phyloP scores from a whole-genome alignment of 106 monocot species.

The Apostasia shenzhenica region DNA sequence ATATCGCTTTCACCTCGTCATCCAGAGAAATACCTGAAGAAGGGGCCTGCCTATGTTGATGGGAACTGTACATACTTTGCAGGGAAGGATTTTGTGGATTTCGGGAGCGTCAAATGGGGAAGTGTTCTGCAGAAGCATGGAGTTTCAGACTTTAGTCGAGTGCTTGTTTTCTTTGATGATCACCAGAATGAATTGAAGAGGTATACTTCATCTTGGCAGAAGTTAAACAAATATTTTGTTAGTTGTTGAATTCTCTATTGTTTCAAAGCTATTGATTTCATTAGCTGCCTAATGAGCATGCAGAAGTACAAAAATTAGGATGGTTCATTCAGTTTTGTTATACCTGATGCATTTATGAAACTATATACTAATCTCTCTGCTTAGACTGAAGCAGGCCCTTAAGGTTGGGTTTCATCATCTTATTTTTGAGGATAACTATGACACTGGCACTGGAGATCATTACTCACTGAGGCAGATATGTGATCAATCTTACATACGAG shows the following conservation, averaged over 20 bases:
- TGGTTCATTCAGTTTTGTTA: background rate
- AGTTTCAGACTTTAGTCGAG: conserved; percentile 47
- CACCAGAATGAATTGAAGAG: conserved; percentile 91
- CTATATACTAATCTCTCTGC: background rate
- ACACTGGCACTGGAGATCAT: conserved; percentile 56
- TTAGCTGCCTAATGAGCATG: background rate
- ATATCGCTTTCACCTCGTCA: conserved; percentile 81
- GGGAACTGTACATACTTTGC: conserved; percentile 73
- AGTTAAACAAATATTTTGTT: no score
- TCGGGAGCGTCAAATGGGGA: conserved; percentile 63
- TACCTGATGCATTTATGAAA: background rate
- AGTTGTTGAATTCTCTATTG: no score
- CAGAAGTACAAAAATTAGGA: background rate
- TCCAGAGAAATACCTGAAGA: conserved; percentile 77
- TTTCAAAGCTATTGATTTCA: no score
- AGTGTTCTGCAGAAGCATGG: conserved; percentile 56
- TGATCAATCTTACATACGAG: conserved; percentile 54
- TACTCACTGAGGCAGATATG: conserved; percentile 63
- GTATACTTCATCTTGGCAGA: conserved; percentile 9
- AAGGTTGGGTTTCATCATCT: conserved; percentile 46
- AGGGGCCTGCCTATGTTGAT: conserved; percentile 89
- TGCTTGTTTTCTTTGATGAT: conserved; percentile 81
- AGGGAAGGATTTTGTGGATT: conserved; percentile 87
- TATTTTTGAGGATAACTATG: conserved; percentile 64
- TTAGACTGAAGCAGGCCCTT: conserved; percentile 47